A percentile compares a stretch with the other conserved stretches of the same genome.
These are phyloP conservation scores for Cyclotella choctawhatcheeana DNA, from an alignment of 108 stramenopile genomes.

Conservation along the genomic window DNA sequence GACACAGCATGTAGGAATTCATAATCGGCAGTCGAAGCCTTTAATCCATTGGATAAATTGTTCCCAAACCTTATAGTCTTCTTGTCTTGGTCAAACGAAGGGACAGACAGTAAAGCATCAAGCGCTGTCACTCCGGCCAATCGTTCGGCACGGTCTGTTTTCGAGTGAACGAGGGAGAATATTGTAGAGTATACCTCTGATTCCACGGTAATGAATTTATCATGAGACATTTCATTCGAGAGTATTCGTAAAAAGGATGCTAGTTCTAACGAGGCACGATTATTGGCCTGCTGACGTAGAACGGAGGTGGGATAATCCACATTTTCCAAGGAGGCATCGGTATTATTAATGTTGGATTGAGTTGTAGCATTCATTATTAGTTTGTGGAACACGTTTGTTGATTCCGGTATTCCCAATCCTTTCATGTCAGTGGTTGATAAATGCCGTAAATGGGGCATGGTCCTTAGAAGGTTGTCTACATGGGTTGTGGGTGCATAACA, in stretches of 20 bases:
- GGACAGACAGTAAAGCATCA: conserved; percentile 79
- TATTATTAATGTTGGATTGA: not conserved
- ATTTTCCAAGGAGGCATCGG: not conserved
- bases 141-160: conserved; percentile 49
- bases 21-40: conserved; percentile 70
- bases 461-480: conserved; percentile 68
- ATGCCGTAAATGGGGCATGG: conserved; percentile 80
- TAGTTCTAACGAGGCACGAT: conserved; percentile 72
- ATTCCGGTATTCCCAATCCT: conserved; percentile 44
- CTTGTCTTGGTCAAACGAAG: conserved; percentile 87
- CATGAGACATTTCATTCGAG: conserved; percentile 85
- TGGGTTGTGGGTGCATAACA: conserved; percentile 51
- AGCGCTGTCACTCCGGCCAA: conserved; percentile 86
- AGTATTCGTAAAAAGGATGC: conserved; percentile 75
- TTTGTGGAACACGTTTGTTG: conserved; percentile 29
- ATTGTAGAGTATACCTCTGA: conserved; percentile 76
- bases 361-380: not conserved
- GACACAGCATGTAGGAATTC: conserved; percentile 86
- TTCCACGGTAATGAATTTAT: conserved; percentile 81
- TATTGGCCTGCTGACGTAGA: conserved; percentile 66
- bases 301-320: conserved; percentile 63
- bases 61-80: conserved; percentile 95
- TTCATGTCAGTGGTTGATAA: conserved; percentile 80
- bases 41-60: conserved; percentile 76
- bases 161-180: conserved; percentile 79